These are phyloP conservation scores for Hyaloscypha hepaticicola DNA, from an alignment of 495 filamentous ascomycete species.

Conservation along the genomic window DNA sequence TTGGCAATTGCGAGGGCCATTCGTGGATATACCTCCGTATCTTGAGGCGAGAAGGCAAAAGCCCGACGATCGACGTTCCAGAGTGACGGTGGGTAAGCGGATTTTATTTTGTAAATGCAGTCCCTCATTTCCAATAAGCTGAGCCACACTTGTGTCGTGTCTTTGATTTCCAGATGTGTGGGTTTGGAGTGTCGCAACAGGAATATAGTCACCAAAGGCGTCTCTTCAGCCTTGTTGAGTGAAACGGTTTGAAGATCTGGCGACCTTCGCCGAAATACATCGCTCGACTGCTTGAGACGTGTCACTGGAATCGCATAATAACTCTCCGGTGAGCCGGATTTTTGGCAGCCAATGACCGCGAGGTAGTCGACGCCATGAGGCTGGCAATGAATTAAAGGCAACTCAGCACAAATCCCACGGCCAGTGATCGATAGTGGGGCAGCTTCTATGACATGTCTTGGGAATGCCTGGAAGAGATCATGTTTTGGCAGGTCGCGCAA, in stretches of 20 bases:
- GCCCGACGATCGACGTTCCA: background rate
- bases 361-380: background rate
- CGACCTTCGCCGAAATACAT: constrained; percentile 1
- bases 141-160: constrained; percentile 2
- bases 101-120: background rate
- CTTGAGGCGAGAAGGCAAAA: constrained; percentile 2
- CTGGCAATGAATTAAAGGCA: background rate
- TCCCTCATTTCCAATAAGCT: constrained; percentile 5
- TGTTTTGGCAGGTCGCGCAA: constrained; percentile 1
- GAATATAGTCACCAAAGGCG: background rate
- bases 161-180: constrained; percentile 2
- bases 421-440: constrained; percentile 1
- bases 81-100: background rate
- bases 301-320: constrained; percentile 4
- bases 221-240: background rate
- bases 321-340: constrained; percentile 2
- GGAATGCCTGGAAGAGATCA: too few species aligned
- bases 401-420: constrained; percentile 3
- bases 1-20: background rate
- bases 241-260: constrained; percentile 4
- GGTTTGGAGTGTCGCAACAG: constrained; percentile 1
- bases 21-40: background rate
- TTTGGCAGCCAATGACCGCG: background rate
- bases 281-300: constrained; percentile 1
- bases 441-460: background rate